A percentile compares a stretch with the other conserved stretches of the same genome.
phyloP scores from a whole-genome alignment of 345 rosid genomes.

The Hirschfeldia incana region DNA sequence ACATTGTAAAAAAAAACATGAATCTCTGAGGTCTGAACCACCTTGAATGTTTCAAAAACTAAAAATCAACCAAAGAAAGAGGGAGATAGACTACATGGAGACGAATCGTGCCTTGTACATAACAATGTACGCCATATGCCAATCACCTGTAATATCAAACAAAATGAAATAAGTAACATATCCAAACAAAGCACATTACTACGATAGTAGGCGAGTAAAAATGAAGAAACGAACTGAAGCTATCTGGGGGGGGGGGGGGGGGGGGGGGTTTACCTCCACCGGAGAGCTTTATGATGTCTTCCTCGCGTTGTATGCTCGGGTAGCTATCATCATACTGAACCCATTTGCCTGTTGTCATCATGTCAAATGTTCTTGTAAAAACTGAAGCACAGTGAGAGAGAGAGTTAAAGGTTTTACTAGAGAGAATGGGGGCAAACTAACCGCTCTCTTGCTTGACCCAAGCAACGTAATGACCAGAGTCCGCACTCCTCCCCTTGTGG shows the following conservation, averaged over 20 bases:
- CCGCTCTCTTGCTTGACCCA: constrained; percentile 99
- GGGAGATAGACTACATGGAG: constrained; percentile 47
- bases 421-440: constrained; percentile 34
- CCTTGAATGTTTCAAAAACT: constrained; percentile 21
- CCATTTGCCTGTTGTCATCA: constrained; percentile 79
- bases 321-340: constrained; percentile 79
- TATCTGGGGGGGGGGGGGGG: too few relatives aligned
- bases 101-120: constrained; percentile 92
- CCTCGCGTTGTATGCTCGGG: constrained; percentile 81
- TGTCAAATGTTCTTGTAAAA: not conserved
- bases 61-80: constrained; percentile 8
- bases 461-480: constrained; percentile 93
- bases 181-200: not conserved
- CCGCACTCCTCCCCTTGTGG: constrained; percentile 97
- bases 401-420: not conserved
- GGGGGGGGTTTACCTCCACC: constrained; percentile 82
- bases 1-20: constrained; percentile 7
- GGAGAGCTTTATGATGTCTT: constrained; percentile 85
- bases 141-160: constrained; percentile 64
- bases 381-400: not conserved
- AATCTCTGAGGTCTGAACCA: constrained; percentile 2
- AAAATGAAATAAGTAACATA: not conserved
- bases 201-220: not conserved
- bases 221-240: too few relatives aligned
- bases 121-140: constrained; percentile 99